Conservation (phyloP, 2,329 filamentous ascomycete species). For the Fusarium pilosicola region DNA sequence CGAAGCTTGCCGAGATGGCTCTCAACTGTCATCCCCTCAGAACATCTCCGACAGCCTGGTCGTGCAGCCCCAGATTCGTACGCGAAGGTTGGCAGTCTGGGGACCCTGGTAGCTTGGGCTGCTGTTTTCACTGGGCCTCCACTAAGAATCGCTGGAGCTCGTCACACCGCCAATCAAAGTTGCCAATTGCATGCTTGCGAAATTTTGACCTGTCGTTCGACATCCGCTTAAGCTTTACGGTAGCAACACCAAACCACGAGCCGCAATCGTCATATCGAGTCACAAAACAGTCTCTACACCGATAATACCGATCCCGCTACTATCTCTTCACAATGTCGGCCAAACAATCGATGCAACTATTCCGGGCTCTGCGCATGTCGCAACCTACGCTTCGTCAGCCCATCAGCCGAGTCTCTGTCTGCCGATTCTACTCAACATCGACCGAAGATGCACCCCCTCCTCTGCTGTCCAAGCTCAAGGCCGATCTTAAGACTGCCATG, state of each 20-base stretch:
- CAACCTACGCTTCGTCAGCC: constrained; percentile 30
- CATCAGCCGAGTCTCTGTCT: constrained; percentile 20
- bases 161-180: constrained; percentile 34
- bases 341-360: constrained; percentile 38
- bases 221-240: constrained; percentile 20
- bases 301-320: background rate
- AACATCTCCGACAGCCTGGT: constrained; percentile 1
- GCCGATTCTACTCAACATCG: constrained; percentile 48
- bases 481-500: constrained; percentile 74
- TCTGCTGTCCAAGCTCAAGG: constrained; percentile 64
- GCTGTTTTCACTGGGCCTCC: background rate
- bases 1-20: background rate
- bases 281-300: background rate
- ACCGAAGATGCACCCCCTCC: constrained; percentile 55
- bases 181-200: constrained; percentile 36
- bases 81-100: constrained; percentile 10
- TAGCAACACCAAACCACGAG: constrained; percentile 4
- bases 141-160: constrained; percentile 6
- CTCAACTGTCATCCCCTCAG: background rate
- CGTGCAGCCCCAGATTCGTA: constrained; percentile 6
- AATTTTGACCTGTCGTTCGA: constrained; percentile 39
- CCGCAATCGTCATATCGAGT: constrained; percentile 20
- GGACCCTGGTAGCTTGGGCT: constrained; percentile 14
- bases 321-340: constrained; percentile 33
- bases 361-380: constrained; percentile 40